Evolutionary conservation across 1,284 basidiomycete species (phyloP).

Genomic region (Ganoderma meredithae): DNA sequence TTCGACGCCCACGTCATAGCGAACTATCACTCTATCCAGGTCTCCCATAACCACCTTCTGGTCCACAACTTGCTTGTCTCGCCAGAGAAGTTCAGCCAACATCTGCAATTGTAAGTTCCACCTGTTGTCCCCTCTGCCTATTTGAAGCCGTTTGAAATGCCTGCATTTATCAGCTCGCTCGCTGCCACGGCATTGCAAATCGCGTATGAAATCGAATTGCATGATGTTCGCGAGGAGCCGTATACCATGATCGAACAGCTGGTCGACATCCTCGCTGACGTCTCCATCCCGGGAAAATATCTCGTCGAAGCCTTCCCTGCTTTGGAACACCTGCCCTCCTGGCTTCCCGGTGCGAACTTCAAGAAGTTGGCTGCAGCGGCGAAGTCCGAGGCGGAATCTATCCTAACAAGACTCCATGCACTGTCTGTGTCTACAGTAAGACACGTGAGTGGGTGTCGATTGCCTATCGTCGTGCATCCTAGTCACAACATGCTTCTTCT

Average conservation of each 20-base stretch:
- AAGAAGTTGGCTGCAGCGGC: background rate
- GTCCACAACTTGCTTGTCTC: constrained; percentile 11
- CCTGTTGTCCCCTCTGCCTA: too few relatives aligned
- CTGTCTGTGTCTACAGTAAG: background rate
- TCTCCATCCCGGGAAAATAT: constrained; percentile 18
- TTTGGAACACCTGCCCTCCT: constrained; percentile 32
- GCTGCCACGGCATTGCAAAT: constrained; percentile 20
- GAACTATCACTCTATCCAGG: constrained; percentile 3
- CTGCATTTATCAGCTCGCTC: constrained; percentile 13
- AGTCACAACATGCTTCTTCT: background rate
- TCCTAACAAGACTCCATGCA: background rate
- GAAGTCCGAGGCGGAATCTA: background rate
- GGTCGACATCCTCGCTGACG: constrained; percentile 2
- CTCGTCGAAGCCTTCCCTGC: constrained; percentile 8
- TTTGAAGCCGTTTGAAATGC: too few relatives aligned
- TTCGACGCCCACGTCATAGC: constrained; percentile 11
- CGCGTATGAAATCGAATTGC: constrained; percentile 21
- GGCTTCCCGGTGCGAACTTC: constrained; percentile 38
- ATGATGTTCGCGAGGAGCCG: constrained; percentile 6
- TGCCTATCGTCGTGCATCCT: background rate
- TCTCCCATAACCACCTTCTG: background rate
- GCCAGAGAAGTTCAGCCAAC: constrained; percentile 1
- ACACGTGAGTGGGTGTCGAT: background rate
- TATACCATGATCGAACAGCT: constrained; percentile 13
- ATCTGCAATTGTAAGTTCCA: constrained; percentile 19